Percentiles rank a stretch among this genome's conserved stretches.
Evolutionary conservation across 805 yeast species (phyloP).

Genomic region (Myxozyma nipponensis): DNA sequence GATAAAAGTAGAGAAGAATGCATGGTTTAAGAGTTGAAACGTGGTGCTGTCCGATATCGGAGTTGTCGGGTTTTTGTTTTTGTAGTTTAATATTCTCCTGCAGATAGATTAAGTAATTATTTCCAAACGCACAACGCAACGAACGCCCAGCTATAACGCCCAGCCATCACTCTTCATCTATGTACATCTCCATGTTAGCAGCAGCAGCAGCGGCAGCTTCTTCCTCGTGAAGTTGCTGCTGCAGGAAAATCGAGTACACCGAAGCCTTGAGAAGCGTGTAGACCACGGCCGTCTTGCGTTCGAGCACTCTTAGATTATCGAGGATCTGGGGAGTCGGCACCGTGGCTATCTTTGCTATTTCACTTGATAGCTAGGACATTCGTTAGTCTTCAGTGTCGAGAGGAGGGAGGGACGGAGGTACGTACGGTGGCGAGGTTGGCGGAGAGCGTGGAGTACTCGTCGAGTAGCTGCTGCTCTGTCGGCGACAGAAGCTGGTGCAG

Average conservation of each 20-base stretch:
- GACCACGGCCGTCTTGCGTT: constrained; percentile 59
- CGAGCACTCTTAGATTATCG: constrained; percentile 56
- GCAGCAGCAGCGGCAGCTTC: constrained; percentile 14
- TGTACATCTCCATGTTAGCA: background rate
- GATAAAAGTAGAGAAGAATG: background rate
- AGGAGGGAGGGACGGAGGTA: background rate
- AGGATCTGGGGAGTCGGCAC: constrained; percentile 37
- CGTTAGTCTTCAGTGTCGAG: background rate
- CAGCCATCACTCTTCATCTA: background rate
- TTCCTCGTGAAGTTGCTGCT: constrained; percentile 37
- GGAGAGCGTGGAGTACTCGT: constrained; percentile 14
- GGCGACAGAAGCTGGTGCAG: constrained; percentile 17
- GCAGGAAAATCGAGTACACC: constrained; percentile 60
- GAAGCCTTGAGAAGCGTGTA: constrained; percentile 67
- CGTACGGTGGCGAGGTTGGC: constrained; percentile 13
- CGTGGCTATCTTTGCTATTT: constrained; percentile 16
- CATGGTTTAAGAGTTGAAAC: background rate
- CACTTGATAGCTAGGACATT: constrained; percentile 13
- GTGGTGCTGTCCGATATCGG: background rate
- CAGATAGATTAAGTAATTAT: too few relatives aligned
- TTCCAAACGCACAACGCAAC: too few relatives aligned
- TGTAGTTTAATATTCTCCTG: background rate
- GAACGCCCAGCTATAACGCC: too few relatives aligned
- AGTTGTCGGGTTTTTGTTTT: background rate
- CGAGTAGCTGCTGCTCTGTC: constrained; percentile 18